A percentile compares a stretch with the other conserved stretches of the same genome.
phyloP scores from a whole-genome alignment of 225 moss, liverwort and hornwort genomes.

The Physcomitrium patens region DNA sequence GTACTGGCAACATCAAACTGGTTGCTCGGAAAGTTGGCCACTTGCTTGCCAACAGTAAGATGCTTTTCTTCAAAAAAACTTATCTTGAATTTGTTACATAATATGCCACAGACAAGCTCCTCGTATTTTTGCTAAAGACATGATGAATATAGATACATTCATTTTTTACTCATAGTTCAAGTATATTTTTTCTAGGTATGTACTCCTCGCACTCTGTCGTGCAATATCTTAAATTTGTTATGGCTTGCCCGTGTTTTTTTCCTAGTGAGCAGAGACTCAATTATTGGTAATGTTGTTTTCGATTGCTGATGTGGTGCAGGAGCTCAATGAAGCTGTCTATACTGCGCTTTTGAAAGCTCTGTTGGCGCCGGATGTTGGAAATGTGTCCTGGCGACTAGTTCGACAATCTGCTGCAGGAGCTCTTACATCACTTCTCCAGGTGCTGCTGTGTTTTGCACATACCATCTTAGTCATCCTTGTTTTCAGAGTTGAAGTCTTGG shows the following conservation, averaged over 20 bases:
- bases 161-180: too few relatives aligned
- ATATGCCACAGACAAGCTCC: constrained; percentile 21
- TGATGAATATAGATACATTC: too few relatives aligned
- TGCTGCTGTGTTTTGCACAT: constrained; percentile 26
- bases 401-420: constrained; percentile 90
- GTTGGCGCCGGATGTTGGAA: constrained; percentile 77
- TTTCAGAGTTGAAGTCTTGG: constrained; percentile 8
- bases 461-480: constrained; percentile 15
- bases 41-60: constrained; percentile 85
- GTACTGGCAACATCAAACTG: constrained; percentile 90
- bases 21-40: constrained; percentile 88
- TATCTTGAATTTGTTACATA: constrained; percentile 4
- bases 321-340: constrained; percentile 78
- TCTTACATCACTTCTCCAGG: constrained; percentile 94
- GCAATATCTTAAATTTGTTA: constrained; percentile 11
- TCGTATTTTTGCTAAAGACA: not conserved
- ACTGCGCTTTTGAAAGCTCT: constrained; percentile 80
- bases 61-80: not conserved
- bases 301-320: constrained; percentile 45
- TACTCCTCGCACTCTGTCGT: not conserved
- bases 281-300: constrained; percentile 28
- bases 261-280: not conserved
- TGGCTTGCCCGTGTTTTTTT: not conserved
- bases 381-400: constrained; percentile 88
- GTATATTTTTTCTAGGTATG: too few relatives aligned